Evolutionary conservation across 129 eudicot species (phyloP), one percentile per base, ranked within the genome.

Genomic region (Daucus carota): DNA sequence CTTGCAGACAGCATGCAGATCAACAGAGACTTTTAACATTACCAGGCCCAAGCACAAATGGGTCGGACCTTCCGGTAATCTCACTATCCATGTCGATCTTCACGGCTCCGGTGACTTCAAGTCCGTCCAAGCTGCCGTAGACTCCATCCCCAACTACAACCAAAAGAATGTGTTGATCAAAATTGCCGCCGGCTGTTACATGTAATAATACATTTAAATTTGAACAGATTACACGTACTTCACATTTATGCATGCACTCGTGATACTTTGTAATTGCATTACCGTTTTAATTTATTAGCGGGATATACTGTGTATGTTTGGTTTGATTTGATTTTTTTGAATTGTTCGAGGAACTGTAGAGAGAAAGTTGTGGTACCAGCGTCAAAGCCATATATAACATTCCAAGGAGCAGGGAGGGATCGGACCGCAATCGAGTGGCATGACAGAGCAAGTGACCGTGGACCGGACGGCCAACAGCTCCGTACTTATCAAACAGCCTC

Each of bases 401-500:
- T 94, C 8, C 81, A 94, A 87, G 98, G 98, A 14, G 96, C 82
- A 38, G 97, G 98, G 33, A 82, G 86, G 72, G 96, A 91, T 16
- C 70, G 62, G 76, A 94, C 97, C 69, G 87, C 89, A 77, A 89
- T 94, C 20, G 98, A 94, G 79, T 94, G 98, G 98, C 98, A 94
- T 57, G 98, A 94, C 72, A 75, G 97, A 46, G 98, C 98, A 32
- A 65, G 97, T 76, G 98, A 94, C 77, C 86, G 83, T 8, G 98
- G 96, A 4, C 75, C 87, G 0, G 86, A 94, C 70, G 98, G 98
- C 57, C 93, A 91, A 82, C 98, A 94, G 83, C 86, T 94, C 45
- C 93, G 98, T 22, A 94, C 98, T 60, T 94, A 94, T 77, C 98
- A 90, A 22, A 89, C 98, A 2, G 98, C 97, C 68, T 94, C 98